Percentiles rank a stretch among this genome's conserved stretches.
Conservation (phyloP, 1,284 basidiomycete genomes). For the Gymnopus androsaceus region DNA sequence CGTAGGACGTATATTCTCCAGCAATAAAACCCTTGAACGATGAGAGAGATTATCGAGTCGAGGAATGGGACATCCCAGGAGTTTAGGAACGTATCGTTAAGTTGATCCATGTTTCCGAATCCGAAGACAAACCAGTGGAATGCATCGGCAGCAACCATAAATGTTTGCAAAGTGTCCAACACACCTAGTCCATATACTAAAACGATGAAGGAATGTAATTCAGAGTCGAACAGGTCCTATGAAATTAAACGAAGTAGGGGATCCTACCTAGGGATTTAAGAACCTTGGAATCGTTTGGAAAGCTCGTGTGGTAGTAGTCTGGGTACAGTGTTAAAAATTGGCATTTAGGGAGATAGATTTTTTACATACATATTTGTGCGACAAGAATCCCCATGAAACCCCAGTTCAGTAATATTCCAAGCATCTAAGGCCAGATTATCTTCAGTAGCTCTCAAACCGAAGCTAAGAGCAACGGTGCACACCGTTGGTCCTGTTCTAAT, state of each 20-base stretch:
- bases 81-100: conserved; percentile 23
- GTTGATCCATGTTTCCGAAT: conserved; percentile 16
- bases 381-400: conserved; percentile 18
- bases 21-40: conserved; percentile 23
- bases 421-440: conserved; percentile 9
- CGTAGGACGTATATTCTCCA: conserved; percentile 15
- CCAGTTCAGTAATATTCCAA: conserved; percentile 19
- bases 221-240: background rate
- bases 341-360: background rate
- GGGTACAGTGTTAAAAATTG: background rate
- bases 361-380: conserved; percentile 14
- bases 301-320: conserved; percentile 3
- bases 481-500: conserved; percentile 18
- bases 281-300: background rate
- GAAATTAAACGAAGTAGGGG: background rate
- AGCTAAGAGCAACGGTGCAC: background rate
- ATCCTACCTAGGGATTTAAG: conserved; percentile 1
- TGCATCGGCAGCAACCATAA: conserved; percentile 21
- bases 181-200: conserved; percentile 20
- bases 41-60: conserved; percentile 20
- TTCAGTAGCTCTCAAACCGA: background rate
- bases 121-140: conserved; percentile 25
- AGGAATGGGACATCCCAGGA: conserved; percentile 24
- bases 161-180: conserved; percentile 20
- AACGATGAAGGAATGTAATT: background rate